Evolutionary conservation across 805 yeast genomes (phyloP).

Genomic region (Wickerhamomyces rabaulensis): DNA sequence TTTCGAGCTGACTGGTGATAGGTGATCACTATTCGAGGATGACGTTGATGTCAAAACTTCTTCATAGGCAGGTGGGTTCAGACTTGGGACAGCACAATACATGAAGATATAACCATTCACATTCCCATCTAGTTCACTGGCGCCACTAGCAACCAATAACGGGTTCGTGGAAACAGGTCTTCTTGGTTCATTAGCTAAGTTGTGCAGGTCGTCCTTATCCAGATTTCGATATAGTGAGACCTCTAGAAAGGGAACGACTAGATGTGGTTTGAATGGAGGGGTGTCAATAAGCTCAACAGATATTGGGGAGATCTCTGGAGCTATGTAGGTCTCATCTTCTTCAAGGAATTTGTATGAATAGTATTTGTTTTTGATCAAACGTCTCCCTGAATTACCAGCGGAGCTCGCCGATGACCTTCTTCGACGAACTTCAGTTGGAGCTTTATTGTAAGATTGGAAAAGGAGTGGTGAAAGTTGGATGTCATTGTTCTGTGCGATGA

Average conservation of each 20-base stretch:
- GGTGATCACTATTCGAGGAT: not conserved
- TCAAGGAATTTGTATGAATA: constrained; percentile 16
- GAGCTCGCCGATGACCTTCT: constrained; percentile 3
- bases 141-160: constrained; percentile 70
- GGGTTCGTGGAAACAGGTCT: constrained; percentile 62
- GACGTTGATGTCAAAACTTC: constrained; percentile 14
- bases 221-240: constrained; percentile 60
- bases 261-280: constrained; percentile 61
- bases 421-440: constrained; percentile 2
- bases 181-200: constrained; percentile 59
- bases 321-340: constrained; percentile 24
- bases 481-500: constrained; percentile 26
- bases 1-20: not conserved
- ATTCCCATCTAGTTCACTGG: constrained; percentile 68
- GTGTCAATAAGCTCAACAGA: constrained; percentile 69
- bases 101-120: constrained; percentile 71
- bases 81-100: constrained; percentile 63
- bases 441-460: constrained; percentile 28
- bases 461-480: constrained; percentile 33
- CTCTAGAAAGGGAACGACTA: constrained; percentile 71
- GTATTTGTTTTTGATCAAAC: constrained; percentile 13
- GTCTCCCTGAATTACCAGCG: constrained; percentile 8
- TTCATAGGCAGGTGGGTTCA: constrained; percentile 55
- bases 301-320: constrained; percentile 55
- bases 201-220: constrained; percentile 52